Evolutionary conservation across 2,329 filamentous ascomycete genomes (phyloP), one percentile per base, ranked within the genome.

Genomic region (Claviceps capensis): DNA sequence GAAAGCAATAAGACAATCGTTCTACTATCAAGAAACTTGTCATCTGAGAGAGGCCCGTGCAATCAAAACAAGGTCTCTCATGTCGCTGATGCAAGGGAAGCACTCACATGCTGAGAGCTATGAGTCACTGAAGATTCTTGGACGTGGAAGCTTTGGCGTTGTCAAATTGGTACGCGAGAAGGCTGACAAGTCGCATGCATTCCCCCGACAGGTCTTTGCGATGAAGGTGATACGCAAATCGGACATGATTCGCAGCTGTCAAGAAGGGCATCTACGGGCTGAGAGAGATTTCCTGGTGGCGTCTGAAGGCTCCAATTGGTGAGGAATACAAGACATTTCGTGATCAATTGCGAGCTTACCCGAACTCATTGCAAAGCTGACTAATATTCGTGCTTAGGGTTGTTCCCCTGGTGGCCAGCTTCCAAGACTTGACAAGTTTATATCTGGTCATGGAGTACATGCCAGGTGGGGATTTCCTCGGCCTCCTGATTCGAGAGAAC

Each of bases 391-490:
- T 46, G 11, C 17, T 2, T 48, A 83, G 80, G 91, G 82, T 95
- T 47, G 87, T 97, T 2, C 87, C 90, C 1, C 72, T 98, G 38
- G 78, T 95, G 49, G 77, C 87, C 48, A 93, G 88, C 62, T 97
- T 97, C 58, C 88, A 97, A 65, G 93, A 97, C 64, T 72, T 78
- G 38, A 77, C 79, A 43, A 88, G 87, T 59, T 74, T 98, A 5
- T 97, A 97, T 61, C 79, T 98, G 5, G 86, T 96, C 50, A 96
- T 97, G 89, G 90, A 97, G 54, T 98, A 95, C 63, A 96, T 96
- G 88, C 85, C 94, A 2, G 93, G 91, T 0, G 91, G 93, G 0
- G 91, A 98, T 64, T 97, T 98, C 58, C 75, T 98, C 0, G 87
- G 87, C 1, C 69, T 96, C 0, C 71, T 98, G 16, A 85, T 96